Conservation (phyloP, 257 asterid genomes). For the Plantago ovata region DNA sequence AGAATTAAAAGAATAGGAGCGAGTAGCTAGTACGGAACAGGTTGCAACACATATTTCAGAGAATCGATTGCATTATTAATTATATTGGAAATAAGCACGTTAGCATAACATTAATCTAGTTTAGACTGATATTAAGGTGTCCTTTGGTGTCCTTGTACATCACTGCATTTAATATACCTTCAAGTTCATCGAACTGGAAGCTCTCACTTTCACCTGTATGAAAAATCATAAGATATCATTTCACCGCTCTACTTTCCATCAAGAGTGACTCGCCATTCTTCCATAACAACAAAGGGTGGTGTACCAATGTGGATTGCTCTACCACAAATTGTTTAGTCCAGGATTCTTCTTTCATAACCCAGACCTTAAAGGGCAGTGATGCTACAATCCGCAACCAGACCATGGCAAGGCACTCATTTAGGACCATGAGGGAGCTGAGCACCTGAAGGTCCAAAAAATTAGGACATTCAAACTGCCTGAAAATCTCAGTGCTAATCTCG, state of each 20-base stretch:
- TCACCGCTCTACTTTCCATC: background rate
- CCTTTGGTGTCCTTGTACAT: background rate
- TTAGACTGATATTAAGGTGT: slow-evolving; percentile 2
- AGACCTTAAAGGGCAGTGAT: background rate
- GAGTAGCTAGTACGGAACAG: too few relatives aligned
- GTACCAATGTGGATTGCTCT: background rate
- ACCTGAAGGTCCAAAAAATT: too few relatives aligned
- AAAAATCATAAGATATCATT: background rate
- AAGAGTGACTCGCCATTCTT: background rate
- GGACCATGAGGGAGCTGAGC: background rate
- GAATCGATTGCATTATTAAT: too few relatives aligned
- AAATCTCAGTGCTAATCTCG: background rate
- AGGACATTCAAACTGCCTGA: background rate
- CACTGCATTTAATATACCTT: background rate
- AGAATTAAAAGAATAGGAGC: too few relatives aligned
- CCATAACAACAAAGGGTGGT: background rate
- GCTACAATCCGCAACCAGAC: background rate
- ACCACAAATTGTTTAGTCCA: slow-evolving; percentile 12
- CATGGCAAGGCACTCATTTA: slow-evolving; percentile 6
- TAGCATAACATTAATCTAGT: background rate
- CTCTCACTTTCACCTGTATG: background rate
- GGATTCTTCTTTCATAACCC: slow-evolving; percentile 17
- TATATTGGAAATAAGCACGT: too few relatives aligned
- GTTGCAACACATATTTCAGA: too few relatives aligned
- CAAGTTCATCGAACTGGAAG: background rate